Conservation (phyloP, 495 filamentous ascomycete genomes). For the Xylaria venustula region DNA sequence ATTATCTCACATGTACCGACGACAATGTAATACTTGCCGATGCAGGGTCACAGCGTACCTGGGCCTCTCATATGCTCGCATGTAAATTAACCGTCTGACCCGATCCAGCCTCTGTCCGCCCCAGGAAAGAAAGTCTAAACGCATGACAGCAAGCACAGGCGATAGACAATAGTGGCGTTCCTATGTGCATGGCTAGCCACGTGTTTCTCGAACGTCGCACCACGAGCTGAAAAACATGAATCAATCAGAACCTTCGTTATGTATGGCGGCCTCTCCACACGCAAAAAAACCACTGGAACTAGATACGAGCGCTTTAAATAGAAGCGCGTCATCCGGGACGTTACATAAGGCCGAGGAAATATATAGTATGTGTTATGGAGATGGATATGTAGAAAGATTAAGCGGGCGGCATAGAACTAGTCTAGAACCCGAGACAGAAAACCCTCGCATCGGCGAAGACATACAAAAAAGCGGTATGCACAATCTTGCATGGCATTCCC, state of each 20-base stretch:
- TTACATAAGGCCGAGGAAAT: not conserved
- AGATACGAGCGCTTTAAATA: not conserved
- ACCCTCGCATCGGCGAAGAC: not conserved
- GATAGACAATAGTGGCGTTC: not conserved
- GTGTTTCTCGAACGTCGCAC: not conserved
- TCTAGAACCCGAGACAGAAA: not conserved
- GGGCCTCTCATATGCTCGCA: too few relatives aligned
- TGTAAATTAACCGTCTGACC: too few relatives aligned
- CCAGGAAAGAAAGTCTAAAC: not conserved
- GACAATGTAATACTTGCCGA: too few relatives aligned
- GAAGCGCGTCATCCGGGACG: not conserved
- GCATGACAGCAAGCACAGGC: not conserved
- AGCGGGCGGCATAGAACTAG: not conserved
- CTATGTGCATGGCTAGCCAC: not conserved
- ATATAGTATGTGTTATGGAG: too few relatives aligned
- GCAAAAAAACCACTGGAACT: not conserved
- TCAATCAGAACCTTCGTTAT: not conserved
- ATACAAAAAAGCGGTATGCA: not conserved
- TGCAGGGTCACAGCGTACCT: too few relatives aligned
- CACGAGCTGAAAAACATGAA: not conserved
- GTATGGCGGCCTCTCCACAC: not conserved
- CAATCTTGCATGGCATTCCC: not conserved
- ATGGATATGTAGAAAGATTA: not conserved
- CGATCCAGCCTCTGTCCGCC: too few relatives aligned
- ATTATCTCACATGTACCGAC: too few relatives aligned